phyloP scores from a whole-genome alignment of 2,329 filamentous ascomycete genomes.

The Ceratocystis cacaofunesta region DNA sequence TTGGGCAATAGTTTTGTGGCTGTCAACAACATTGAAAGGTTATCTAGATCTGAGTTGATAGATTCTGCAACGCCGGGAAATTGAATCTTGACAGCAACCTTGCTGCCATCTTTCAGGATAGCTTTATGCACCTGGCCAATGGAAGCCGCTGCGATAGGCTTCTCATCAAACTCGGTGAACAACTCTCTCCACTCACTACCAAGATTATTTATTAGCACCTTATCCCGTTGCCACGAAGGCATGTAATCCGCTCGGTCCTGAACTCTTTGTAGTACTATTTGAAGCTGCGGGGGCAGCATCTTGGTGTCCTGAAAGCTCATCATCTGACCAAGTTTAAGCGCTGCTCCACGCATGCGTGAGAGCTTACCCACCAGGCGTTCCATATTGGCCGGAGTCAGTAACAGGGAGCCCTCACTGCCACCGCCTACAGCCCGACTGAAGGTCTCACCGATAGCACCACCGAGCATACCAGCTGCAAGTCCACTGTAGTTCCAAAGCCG shows the following conservation, averaged over 20 bases:
- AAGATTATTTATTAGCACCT: slow-evolving; percentile 64
- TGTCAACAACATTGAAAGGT: slow-evolving; percentile 76
- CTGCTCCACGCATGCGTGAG: slow-evolving; percentile 90
- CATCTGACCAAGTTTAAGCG: slow-evolving; percentile 95
- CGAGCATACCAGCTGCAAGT: slow-evolving; percentile 85
- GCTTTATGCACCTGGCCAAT: slow-evolving; percentile 94
- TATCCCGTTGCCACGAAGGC: slow-evolving; percentile 82
- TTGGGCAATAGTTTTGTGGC: slow-evolving; percentile 81
- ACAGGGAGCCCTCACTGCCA: slow-evolving; percentile 49
- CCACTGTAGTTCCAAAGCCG: slow-evolving; percentile 91
- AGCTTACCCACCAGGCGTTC: slow-evolving; percentile 84
- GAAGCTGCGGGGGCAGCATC: slow-evolving; percentile 76
- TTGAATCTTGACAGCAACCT: slow-evolving; percentile 90
- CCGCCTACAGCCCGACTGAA: slow-evolving; percentile 66
- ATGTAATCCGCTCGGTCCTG: slow-evolving; percentile 97
- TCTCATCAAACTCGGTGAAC: slow-evolving; percentile 74
- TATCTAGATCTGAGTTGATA: slow-evolving; percentile 92
- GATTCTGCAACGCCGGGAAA: slow-evolving; percentile 93
- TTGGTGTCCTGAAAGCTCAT: slow-evolving; percentile 96
- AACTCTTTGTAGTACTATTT: slow-evolving; percentile 80
- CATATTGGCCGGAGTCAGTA: slow-evolving; percentile 83
- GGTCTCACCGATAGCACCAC: slow-evolving; percentile 75
- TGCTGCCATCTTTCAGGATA: slow-evolving; percentile 55
- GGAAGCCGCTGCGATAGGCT: slow-evolving; percentile 84
- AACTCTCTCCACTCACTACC: slow-evolving; percentile 72